Conservation (phyloP, 176 grass and related monocot species). For the Zoysia pacifica region DNA sequence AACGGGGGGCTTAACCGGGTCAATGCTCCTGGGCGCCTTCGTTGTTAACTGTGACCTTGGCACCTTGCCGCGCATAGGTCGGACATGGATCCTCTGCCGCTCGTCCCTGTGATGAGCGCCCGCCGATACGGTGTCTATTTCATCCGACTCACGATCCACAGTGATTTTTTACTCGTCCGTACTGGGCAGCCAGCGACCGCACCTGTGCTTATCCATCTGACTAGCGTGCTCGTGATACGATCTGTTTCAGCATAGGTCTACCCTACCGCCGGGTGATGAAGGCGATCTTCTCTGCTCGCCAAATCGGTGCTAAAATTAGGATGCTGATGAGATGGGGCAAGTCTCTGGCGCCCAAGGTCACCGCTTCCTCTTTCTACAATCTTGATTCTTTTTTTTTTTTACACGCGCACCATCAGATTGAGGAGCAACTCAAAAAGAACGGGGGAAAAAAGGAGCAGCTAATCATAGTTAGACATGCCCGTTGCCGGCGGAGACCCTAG, state of each 20-base stretch:
- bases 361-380: conserved; percentile 2
- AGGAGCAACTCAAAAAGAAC: neutral
- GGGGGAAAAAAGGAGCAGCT: neutral
- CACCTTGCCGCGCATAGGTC: too few species aligned
- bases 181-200: too few species aligned
- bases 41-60: neutral
- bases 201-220: too few species aligned
- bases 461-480: conserved; percentile 18
- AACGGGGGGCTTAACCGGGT: neutral
- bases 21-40: conserved; percentile 18
- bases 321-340: neutral
- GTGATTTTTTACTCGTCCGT: too few species aligned
- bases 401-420: conserved; percentile 29
- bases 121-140: too few species aligned
- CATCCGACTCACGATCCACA: too few species aligned
- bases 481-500: conserved; percentile 37
- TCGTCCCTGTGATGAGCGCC: too few species aligned
- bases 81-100: too few species aligned
- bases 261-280: neutral
- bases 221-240: too few species aligned
- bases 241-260: neutral
- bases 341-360: conserved; percentile 3
- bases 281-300: neutral
- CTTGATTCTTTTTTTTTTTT: too few species aligned
- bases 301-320: neutral